phyloP scores from a whole-genome alignment of 2,329 filamentous ascomycete genomes.

The Talaromyces rugulosus region DNA sequence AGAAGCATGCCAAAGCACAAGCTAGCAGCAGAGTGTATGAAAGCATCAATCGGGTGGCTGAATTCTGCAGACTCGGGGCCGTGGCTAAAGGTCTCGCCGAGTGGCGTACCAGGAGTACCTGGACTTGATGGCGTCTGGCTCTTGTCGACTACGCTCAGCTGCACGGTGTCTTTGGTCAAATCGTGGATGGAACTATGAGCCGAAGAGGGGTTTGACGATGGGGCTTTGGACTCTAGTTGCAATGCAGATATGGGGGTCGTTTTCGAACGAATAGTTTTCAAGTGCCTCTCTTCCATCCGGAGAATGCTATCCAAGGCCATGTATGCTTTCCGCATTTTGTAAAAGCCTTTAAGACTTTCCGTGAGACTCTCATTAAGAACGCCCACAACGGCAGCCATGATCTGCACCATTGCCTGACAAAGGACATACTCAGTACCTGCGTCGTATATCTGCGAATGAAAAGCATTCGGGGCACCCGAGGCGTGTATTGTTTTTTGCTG shows the following conservation, averaged over 20 bases:
- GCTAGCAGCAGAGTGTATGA: conserved; percentile 82
- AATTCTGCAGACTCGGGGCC: conserved; percentile 62
- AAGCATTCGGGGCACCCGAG: conserved; percentile 45
- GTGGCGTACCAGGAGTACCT: conserved; percentile 17
- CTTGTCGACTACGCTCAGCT: conserved; percentile 20
- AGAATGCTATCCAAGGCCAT: conserved; percentile 75
- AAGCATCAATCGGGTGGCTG: conserved; percentile 73
- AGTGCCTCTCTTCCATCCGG: conserved; percentile 64
- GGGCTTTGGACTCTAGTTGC: conserved; percentile 14
- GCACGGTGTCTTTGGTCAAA: conserved; percentile 16
- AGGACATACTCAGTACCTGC: conserved; percentile 83
- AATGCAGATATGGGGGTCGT: conserved; percentile 13
- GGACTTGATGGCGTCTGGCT: conserved; percentile 2
- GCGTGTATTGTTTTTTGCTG: conserved; percentile 70
- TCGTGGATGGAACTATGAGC: conserved; percentile 16
- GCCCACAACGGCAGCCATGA: conserved; percentile 84
- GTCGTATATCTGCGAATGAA: conserved; percentile 65
- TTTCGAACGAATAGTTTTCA: conserved; percentile 24
- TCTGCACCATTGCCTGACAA: conserved; percentile 76
- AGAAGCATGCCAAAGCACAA: conserved; percentile 86
- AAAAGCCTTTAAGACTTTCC: conserved; percentile 86
- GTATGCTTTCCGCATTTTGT: conserved; percentile 86
- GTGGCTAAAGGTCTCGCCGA: conserved; percentile 34
- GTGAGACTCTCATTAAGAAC: conserved; percentile 91
- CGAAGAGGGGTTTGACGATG: conserved; percentile 11